Conservation (phyloP, 73 alveolate species). For the Paramecium caudatum region DNA sequence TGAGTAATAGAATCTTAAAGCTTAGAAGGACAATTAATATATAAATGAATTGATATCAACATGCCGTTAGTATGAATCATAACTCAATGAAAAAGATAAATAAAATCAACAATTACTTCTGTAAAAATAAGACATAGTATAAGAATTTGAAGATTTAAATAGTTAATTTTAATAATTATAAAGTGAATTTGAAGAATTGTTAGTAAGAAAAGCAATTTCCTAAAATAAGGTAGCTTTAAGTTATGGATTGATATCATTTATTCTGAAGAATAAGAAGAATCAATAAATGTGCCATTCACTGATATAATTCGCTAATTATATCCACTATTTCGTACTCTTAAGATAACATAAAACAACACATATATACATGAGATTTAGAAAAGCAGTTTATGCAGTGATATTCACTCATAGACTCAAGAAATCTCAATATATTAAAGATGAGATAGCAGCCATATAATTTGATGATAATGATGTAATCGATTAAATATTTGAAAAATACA, state of each 20-base stretch:
- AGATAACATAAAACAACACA: background rate
- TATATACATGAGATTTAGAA: slow-evolving; percentile 46
- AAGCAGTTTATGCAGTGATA: slow-evolving; percentile 61
- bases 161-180: background rate
- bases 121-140: slow-evolving; percentile 1
- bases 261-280: background rate
- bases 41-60: background rate
- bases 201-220: slow-evolving; percentile 49
- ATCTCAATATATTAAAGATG: background rate
- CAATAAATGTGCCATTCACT: background rate
- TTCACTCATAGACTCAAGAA: background rate
- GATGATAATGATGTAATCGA: slow-evolving; percentile 12
- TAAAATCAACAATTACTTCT: background rate
- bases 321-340: slow-evolving; percentile 19
- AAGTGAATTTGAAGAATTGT: slow-evolving; percentile 12
- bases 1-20: background rate
- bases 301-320: background rate
- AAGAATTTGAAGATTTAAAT: slow-evolving; percentile 44
- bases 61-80: background rate
- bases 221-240: slow-evolving; percentile 58
- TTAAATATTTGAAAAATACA: slow-evolving; percentile 14
- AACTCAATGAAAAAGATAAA: background rate
- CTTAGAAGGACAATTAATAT: slow-evolving; percentile 36
- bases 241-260: background rate
- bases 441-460: background rate